phyloP scores from a whole-genome alignment of 2,329 filamentous ascomycete genomes.

The Alternaria arborescens region DNA sequence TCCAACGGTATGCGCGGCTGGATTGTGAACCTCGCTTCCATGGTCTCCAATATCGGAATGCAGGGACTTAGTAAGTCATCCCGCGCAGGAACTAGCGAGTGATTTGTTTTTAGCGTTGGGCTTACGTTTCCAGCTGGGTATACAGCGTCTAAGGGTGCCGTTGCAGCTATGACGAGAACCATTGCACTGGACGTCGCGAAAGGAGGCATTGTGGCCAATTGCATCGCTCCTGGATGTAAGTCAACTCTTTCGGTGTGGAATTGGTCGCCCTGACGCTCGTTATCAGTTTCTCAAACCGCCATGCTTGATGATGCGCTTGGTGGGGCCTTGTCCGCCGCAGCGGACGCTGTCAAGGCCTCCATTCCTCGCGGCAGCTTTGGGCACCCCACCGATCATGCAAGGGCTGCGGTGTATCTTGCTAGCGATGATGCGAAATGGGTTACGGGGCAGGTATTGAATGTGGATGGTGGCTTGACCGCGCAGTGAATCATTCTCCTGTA shows the following conservation, averaged over 20 bases:
- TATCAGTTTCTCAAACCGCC: conserved; percentile 41
- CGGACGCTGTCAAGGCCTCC: no score
- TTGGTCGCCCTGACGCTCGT: conserved; percentile 1
- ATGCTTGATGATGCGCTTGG: conserved; percentile 32
- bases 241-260: neutral
- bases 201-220: conserved; percentile 44
- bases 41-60: conserved; percentile 32
- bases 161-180: conserved; percentile 57
- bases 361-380: no score
- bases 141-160: conserved; percentile 59
- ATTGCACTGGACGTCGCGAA: conserved; percentile 57
- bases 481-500: no score
- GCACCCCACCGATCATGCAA: no score
- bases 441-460: conserved; percentile 40
- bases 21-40: conserved; percentile 52
- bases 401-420: no score
- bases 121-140: conserved; percentile 48
- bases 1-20: conserved; percentile 44
- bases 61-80: conserved; percentile 44
- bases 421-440: conserved; percentile 48
- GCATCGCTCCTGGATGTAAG: conserved; percentile 28
- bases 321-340: no score
- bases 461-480: no score
- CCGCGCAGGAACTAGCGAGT: neutral
- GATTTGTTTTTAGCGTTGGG: neutral